Conservation (phyloP, 2,329 filamentous ascomycete species). For the Hymenoscyphus albidus region DNA sequence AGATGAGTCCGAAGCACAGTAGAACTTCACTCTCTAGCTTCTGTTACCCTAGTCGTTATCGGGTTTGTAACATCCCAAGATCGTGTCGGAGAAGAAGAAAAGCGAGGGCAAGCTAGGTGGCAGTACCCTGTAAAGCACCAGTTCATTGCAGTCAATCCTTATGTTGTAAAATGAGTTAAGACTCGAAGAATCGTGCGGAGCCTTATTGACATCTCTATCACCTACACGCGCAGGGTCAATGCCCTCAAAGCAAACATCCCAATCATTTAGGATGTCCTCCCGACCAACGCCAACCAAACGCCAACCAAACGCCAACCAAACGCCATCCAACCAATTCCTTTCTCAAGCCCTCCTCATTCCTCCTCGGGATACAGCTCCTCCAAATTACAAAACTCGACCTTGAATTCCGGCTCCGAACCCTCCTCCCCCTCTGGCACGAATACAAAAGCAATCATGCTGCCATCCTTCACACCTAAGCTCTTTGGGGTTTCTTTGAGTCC, state of each 20-base stretch:
- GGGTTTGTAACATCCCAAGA: too few species aligned
- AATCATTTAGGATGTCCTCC: not conserved
- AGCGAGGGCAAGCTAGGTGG: too few species aligned
- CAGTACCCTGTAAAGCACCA: too few species aligned
- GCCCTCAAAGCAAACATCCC: not conserved
- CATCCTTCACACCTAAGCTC: slow-evolving; percentile 39
- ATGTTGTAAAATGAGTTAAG: too few species aligned
- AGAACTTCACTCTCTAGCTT: too few species aligned
- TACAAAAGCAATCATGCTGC: slow-evolving; percentile 39
- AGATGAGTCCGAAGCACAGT: too few species aligned
- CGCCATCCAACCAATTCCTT: not conserved
- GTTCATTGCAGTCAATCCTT: too few species aligned
- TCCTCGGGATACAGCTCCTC: slow-evolving; percentile 27
- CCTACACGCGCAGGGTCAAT: too few species aligned
- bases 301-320: slow-evolving; percentile 4
- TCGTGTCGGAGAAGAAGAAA: too few species aligned
- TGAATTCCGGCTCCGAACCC: slow-evolving; percentile 18
- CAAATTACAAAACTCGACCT: slow-evolving; percentile 25
- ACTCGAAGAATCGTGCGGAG: too few species aligned
- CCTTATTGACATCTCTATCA: too few species aligned
- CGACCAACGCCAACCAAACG: slow-evolving; percentile 3
- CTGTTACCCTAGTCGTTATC: too few species aligned
- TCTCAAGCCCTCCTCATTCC: slow-evolving; percentile 6
- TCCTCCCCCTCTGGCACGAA: slow-evolving; percentile 33
- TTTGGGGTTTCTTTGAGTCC: slow-evolving; percentile 36